Conservation (phyloP, 805 yeast species). For the Hermanozyma aechmeae region DNA sequence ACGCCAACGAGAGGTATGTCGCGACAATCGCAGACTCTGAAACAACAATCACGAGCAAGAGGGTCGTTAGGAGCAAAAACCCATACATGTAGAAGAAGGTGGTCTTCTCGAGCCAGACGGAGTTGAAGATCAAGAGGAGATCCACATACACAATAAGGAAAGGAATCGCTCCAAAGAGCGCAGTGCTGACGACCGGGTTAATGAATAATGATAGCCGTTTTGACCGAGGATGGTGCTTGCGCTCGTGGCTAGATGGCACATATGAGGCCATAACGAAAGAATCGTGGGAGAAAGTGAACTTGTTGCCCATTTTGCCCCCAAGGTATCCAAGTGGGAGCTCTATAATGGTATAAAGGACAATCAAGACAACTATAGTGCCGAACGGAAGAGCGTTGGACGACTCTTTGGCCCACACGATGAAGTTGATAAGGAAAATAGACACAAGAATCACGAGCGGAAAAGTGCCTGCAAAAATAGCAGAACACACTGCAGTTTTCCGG, state of each 20-base stretch:
- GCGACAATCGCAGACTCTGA: conserved; percentile 66
- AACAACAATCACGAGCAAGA: conserved; percentile 52
- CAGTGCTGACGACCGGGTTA: conserved; percentile 17
- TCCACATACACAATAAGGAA: conserved; percentile 78
- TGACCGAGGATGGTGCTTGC: conserved; percentile 4
- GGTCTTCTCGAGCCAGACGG: conserved; percentile 73
- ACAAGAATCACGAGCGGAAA: conserved; percentile 41
- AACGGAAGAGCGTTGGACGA: conserved; percentile 74
- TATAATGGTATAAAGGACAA: conserved; percentile 52
- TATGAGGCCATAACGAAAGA: conserved; percentile 11
- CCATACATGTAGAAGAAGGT: conserved; percentile 77
- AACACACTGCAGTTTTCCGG: conserved; percentile 10
- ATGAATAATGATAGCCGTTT: background rate
- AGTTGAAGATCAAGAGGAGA: conserved; percentile 58
- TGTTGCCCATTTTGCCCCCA: conserved; percentile 56
- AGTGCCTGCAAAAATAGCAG: conserved; percentile 24
- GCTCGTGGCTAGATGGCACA: conserved; percentile 1
- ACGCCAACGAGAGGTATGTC: conserved; percentile 49
- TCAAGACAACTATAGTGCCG: conserved; percentile 55
- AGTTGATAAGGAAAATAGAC: conserved; percentile 47
- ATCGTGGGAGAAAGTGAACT: conserved; percentile 12
- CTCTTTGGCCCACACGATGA: conserved; percentile 67
- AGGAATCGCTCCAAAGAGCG: conserved; percentile 64
- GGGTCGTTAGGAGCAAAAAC: conserved; percentile 53
- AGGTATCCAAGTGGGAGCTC: conserved; percentile 66